Conservation (phyloP, 495 filamentous ascomycete species). For the Mytilinidion resinicola region DNA sequence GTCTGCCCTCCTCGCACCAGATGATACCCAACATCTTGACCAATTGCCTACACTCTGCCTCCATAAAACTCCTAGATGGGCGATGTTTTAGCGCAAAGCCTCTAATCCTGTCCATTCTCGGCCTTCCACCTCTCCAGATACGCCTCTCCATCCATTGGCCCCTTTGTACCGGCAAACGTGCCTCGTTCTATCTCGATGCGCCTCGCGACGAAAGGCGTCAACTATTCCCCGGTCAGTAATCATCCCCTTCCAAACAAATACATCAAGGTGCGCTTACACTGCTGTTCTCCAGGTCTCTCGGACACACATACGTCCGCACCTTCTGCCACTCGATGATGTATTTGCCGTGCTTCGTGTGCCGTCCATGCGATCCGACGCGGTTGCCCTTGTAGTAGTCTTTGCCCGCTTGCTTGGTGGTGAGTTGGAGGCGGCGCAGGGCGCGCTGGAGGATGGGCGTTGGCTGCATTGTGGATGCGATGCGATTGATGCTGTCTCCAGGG, state of each 20-base stretch:
- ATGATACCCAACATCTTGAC: too few species aligned
- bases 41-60: too few species aligned
- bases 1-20: too few species aligned
- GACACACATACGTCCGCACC: conserved; percentile 84
- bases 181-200: conserved; percentile 49
- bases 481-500: background rate
- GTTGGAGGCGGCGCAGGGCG: conserved; percentile 57
- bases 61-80: too few species aligned
- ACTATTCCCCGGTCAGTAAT: conserved; percentile 42
- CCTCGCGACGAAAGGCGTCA: conserved; percentile 79
- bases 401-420: conserved; percentile 88
- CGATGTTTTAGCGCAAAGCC: too few species aligned
- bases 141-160: conserved; percentile 11
- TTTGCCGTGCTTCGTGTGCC: conserved; percentile 76
- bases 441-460: conserved; percentile 64
- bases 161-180: conserved; percentile 36
- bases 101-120: conserved; percentile 48
- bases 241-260: background rate
- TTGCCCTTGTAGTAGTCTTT: conserved; percentile 98
- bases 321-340: conserved; percentile 78
- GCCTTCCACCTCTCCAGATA: conserved; percentile 65
- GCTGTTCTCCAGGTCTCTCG: conserved; percentile 58
- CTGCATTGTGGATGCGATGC: conserved; percentile 47
- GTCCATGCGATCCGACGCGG: conserved; percentile 76
- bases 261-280: conserved; percentile 49